phyloP scores from a whole-genome alignment of 345 rosid genomes.

The Euphorbia tirucalli region DNA sequence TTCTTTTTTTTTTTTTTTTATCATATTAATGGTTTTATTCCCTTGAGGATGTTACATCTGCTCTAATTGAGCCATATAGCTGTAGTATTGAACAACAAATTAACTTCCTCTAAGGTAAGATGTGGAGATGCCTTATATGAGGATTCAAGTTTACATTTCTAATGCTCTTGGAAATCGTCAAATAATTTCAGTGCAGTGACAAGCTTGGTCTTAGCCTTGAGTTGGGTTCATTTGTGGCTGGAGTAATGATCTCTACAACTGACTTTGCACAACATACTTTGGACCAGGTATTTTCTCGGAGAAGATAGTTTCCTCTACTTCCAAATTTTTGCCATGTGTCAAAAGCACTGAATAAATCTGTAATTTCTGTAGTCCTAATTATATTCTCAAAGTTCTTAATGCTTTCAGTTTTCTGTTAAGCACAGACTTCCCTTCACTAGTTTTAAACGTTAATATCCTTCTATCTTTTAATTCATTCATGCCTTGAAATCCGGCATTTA shows the following conservation, averaged over 20 bases:
- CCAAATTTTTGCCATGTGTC: conserved; percentile 1
- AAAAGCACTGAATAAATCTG: neutral
- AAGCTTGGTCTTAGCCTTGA: conserved; percentile 99
- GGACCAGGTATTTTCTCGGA: conserved; percentile 68
- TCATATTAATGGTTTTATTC: neutral
- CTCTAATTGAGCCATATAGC: neutral
- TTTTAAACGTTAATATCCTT: neutral
- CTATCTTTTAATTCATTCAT: neutral
- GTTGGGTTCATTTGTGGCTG: conserved; percentile 97
- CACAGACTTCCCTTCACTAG: neutral
- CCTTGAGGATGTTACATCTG: neutral
- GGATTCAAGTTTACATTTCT: neutral
- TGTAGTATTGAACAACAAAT: neutral
- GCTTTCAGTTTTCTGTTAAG: neutral
- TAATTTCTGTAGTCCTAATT: neutral
- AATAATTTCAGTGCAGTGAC: conserved; percentile 93
- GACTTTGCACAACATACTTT: conserved; percentile 93
- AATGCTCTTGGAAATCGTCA: conserved; percentile 21
- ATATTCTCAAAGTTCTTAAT: neutral
- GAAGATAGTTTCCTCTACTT: neutral
- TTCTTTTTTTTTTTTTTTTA: neutral
- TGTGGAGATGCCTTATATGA: neutral
- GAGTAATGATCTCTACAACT: conserved; percentile 97
- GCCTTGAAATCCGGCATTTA: neutral
- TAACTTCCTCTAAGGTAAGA: conserved; percentile 3